phyloP scores from a whole-genome alignment of 1,139 yeast species.

The Eremothecium sinecaudum region DNA sequence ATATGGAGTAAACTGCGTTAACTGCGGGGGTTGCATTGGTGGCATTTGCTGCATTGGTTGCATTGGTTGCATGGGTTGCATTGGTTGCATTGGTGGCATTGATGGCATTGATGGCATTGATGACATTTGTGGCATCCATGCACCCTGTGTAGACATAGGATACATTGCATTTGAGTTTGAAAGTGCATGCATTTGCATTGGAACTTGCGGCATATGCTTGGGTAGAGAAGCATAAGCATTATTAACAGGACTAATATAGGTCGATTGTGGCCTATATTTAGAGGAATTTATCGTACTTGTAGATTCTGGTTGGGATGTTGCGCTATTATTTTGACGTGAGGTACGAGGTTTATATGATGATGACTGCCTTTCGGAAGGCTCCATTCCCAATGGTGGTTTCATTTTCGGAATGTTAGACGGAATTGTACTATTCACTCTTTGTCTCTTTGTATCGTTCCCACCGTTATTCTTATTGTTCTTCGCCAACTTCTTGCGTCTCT shows the following conservation, averaged over 20 bases:
- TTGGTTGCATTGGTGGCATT: too few relatives aligned
- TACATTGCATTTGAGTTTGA: too few relatives aligned
- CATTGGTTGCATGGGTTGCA: too few relatives aligned
- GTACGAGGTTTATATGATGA: slow-evolving; percentile 19
- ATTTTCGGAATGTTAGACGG: slow-evolving; percentile 10
- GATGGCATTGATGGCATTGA: too few relatives aligned
- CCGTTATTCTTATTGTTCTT: slow-evolving; percentile 45
- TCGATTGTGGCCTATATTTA: slow-evolving; percentile 12
- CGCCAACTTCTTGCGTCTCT: slow-evolving; percentile 42
- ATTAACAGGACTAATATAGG: too few relatives aligned
- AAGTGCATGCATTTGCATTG: too few relatives aligned
- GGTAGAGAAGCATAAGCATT: too few relatives aligned
- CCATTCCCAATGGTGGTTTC: slow-evolving; percentile 15
- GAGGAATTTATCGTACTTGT: slow-evolving; percentile 10
- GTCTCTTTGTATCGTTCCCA: slow-evolving; percentile 16
- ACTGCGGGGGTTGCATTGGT: slow-evolving; percentile 5
- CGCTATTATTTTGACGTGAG: slow-evolving; percentile 15
- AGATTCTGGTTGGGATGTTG: slow-evolving; percentile 12
- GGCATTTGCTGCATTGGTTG: too few relatives aligned
- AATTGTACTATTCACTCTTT: slow-evolving; percentile 4
- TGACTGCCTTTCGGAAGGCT: slow-evolving; percentile 6
- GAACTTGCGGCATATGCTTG: too few relatives aligned
- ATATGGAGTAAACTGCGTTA: slow-evolving; percentile 8
- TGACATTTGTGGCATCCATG: too few relatives aligned
- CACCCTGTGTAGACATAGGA: too few relatives aligned